Evolutionary conservation across 1,284 basidiomycete species (phyloP).

Genomic region (Tilletia walkeri): DNA sequence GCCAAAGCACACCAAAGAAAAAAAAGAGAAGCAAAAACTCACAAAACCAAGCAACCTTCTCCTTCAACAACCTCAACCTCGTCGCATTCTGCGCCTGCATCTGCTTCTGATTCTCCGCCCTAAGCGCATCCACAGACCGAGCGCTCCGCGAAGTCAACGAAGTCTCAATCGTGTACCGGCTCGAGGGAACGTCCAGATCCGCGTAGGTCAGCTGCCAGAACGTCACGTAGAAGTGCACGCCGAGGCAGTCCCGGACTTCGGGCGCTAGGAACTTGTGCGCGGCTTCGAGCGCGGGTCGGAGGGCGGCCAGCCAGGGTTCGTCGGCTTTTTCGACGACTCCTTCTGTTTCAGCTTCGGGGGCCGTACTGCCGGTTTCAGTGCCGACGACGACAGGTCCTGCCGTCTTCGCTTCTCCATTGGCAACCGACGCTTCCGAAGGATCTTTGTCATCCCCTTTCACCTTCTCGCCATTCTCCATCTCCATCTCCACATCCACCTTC

Average conservation of each 20-base stretch:
- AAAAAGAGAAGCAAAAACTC: neutral
- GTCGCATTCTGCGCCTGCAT: constrained; percentile 70
- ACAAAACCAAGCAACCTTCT: constrained; percentile 84
- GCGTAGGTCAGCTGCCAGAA: constrained; percentile 53
- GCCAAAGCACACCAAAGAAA: too few relatives aligned
- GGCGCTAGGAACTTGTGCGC: constrained; percentile 38
- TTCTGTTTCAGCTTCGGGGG: constrained; percentile 7
- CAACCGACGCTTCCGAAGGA: constrained; percentile 4
- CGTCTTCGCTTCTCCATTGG: constrained; percentile 11
- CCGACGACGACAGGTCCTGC: neutral
- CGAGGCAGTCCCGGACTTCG: constrained; percentile 31
- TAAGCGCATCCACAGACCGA: constrained; percentile 23
- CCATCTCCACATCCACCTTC: constrained; percentile 19
- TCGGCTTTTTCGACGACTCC: neutral
- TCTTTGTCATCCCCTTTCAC: neutral
- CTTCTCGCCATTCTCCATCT: constrained; percentile 18
- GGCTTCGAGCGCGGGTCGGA: constrained; percentile 37
- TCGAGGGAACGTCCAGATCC: constrained; percentile 52
- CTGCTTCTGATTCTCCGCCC: constrained; percentile 71
- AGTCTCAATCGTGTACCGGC: constrained; percentile 52
- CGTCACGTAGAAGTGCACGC: constrained; percentile 49
- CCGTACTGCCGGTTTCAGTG: neutral
- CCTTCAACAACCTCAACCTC: constrained; percentile 71
- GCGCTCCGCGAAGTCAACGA: constrained; percentile 23
- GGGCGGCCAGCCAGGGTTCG: constrained; percentile 42